Evolutionary conservation across 768 basidiomycete species (phyloP), one percentile per base, ranked within the genome.

Genomic region (Lactifluus hygrophoroides): DNA sequence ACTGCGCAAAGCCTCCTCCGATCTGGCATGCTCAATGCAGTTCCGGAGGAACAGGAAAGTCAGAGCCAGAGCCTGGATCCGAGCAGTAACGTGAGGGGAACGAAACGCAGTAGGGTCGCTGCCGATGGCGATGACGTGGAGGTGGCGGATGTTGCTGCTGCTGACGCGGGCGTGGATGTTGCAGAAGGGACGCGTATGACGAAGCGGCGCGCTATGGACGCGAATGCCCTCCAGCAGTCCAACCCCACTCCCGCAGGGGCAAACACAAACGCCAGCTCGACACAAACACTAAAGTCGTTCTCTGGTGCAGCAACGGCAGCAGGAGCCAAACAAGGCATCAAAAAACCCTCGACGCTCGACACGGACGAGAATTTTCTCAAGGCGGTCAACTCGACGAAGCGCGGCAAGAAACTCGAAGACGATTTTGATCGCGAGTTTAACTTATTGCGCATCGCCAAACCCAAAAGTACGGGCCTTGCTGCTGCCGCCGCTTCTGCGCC

Each of bases 391-490:
- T 86, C 84, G 1, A 83, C 73, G 8, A 87, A 85, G 63, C 76
- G 77, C n/a, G 82, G 80, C 5, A 86, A 84, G 72, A 83, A 77
- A 64, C 63, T 70, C 1, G 85, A 85, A 66, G 84, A 87, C 64
- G 74, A 76, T 0, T 86, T 86, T 57, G 87, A 89, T 68, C 78
- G 84, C 23, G 86, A 89, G 54, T 89, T 89, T 63, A 87, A 87
- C 65, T 80, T 81, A 37, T 72, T 89, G 51, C 84, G 79, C 63
- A 84, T 89, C 47, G 76, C 82, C 8, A 83, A 80, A 62, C 82
- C 85, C 3, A 79, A 80, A 37, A 57, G 44, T 0, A 23, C 14
- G 3, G 51, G 38, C 28, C 6, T 2, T 9, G n/a, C 3, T 28
- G 51, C 2, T 17, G 2, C 28, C 13, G 2, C 3, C 25, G 51